Evolutionary conservation across 805 yeast species (phyloP), one percentile per base, ranked within the genome.

Genomic region (Saturnispora ahearnii): DNA sequence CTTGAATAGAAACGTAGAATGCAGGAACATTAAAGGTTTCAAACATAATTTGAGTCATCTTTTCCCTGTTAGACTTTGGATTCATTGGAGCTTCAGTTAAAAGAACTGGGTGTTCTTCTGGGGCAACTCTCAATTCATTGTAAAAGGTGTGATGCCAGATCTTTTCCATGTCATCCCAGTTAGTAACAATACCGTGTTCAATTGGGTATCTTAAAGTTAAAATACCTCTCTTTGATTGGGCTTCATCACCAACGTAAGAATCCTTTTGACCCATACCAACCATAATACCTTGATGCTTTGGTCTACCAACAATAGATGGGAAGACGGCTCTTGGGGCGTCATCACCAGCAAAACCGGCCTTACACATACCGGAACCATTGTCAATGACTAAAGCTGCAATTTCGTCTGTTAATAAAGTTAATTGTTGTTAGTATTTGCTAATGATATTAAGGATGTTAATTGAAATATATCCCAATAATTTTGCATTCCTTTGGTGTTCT

Each of bases 331-430:
- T 87, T 71, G 99, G 99, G 60, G 98, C 98, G 79, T 93, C 99
- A 71, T 93, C 98, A 80, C 99, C 99, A 82, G 99, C 98, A 73
- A 90, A 93, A 77, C 99, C 99, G 91, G 99, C 99, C 74, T 93
- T 93, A 84, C 99, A 93, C 98, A 93, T 93, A 82, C 99, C 99
- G 70, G 99, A 93, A 79, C 99, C 99, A 78, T 91, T 91, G 74
- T 91, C 99, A 77, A 91, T 91, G 78, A 91, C 98, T 73, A 79
- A 73, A 36, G 75, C 76, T 60, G 73, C 73, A 59, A 72, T 72
- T 64, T 71, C 76, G 69, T 71, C 76, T 71, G 52, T 57, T 13
- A 9, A 3, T 29, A 43, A 21, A 28, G 28, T 8, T 12, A n/a
- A 12, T 8, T 18, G 11, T 26, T 32, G 50, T 48, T 47, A 47